A percentile compares a stretch with the other conserved stretches of the same genome.
Conservation (phyloP, 2,329 filamentous ascomycete genomes). For the Paraphoma sp. region DNA sequence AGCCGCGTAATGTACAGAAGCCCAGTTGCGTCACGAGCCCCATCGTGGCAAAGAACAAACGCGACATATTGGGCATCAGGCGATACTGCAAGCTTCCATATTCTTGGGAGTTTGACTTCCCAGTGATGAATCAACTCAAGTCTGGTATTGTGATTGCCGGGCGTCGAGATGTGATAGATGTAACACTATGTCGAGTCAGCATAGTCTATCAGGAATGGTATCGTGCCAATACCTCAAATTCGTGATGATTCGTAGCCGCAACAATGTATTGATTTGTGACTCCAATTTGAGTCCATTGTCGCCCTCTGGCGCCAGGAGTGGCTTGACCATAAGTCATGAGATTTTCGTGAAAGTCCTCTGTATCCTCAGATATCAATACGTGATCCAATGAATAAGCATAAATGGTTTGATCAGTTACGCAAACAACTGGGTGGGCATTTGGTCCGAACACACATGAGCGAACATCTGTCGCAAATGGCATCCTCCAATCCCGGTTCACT, state of each 20-base stretch:
- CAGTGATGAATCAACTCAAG: background rate
- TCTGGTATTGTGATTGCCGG: background rate
- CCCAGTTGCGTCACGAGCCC: background rate
- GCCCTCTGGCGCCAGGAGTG: background rate
- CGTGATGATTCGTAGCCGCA: conserved; percentile 1
- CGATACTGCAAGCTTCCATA: conserved; percentile 1
- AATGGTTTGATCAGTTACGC: background rate
- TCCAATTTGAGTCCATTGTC: background rate
- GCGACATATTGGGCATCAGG: conserved; percentile 2
- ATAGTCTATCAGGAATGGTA: background rate
- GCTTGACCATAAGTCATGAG: background rate
- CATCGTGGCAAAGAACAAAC: background rate
- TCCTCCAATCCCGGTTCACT: conserved; percentile 1
- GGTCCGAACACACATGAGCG: conserved; percentile 2
- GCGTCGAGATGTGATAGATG: conserved; percentile 1
- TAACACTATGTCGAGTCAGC: conserved; percentile 2
- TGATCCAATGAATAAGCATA: conserved; percentile 2
- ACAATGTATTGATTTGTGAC: conserved; percentile 3
- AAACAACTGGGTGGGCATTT: conserved; percentile 3
- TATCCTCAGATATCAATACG: background rate
- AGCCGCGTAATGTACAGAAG: background rate
- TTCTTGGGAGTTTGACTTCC: background rate
- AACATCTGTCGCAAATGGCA: background rate
- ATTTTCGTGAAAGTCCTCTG: background rate
- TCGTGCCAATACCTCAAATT: conserved; percentile 2